Conservation (phyloP, 169 alveolate genomes). For the Hammondia hammondi region DNA sequence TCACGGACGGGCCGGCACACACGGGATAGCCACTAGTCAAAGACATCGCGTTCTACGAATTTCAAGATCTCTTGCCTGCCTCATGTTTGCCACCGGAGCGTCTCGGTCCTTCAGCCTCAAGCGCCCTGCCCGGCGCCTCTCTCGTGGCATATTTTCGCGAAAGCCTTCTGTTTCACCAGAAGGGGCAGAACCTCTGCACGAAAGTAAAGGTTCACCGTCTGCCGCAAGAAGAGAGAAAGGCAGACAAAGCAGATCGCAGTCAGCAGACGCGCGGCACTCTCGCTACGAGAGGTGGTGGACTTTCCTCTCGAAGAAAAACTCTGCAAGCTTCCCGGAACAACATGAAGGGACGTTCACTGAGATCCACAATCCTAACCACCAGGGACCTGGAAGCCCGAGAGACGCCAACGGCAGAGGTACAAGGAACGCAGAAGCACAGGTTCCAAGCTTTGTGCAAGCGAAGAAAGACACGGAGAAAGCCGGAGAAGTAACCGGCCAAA, state of each 20-base stretch:
- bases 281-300: neutral
- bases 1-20: no score
- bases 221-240: neutral
- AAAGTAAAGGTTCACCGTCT: neutral
- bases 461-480: no score
- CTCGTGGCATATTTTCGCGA: neutral
- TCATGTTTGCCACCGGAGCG: neutral
- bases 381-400: no score
- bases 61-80: neutral
- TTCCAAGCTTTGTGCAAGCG: no score
- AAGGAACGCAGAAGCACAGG: no score
- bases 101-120: neutral
- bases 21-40: no score
- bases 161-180: neutral
- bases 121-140: neutral
- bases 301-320: neutral
- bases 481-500: no score
- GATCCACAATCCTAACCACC: no score
- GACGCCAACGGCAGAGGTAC: no score
- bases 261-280: neutral
- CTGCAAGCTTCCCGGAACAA: neutral
- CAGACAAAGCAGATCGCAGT: neutral
- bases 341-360: no score
- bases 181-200: neutral
- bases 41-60: neutral